Conservation (phyloP, 179 eudicot genomes). For the Camellia oleifera region DNA sequence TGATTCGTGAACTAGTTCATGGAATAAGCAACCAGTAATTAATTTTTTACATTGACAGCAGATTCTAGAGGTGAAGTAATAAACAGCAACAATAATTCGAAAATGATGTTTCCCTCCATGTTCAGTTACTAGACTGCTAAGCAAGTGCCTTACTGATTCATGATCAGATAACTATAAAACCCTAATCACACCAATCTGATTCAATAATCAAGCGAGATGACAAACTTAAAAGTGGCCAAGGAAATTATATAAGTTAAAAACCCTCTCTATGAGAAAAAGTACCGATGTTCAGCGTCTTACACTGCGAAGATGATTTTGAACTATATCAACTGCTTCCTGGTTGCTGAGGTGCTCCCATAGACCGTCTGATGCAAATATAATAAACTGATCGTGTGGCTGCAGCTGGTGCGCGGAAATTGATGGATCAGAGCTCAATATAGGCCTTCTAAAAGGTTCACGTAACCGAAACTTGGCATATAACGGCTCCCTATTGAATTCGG, state of each 20-base stretch:
- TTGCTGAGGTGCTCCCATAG: constrained; percentile 96
- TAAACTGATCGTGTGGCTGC: constrained; percentile 76
- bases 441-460: constrained; percentile 72
- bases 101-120: neutral
- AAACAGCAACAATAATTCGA: neutral
- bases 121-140: neutral
- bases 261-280: neutral
- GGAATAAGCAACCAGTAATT: neutral
- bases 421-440: constrained; percentile 87
- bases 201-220: neutral
- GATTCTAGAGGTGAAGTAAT: neutral
- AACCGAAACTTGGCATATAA: constrained; percentile 75
- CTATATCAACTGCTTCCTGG: constrained; percentile 87
- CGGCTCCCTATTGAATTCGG: constrained; percentile 89
- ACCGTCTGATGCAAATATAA: constrained; percentile 95
- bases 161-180: neutral
- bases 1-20: neutral
- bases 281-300: constrained; percentile 41
- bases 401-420: constrained; percentile 65
- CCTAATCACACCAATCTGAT: neutral
- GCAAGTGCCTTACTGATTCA: too few species aligned
- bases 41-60: neutral
- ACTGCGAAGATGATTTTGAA: constrained; percentile 66
- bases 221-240: neutral
- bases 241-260: neutral